Conservation (phyloP, 495 filamentous ascomycete species). For the Penicillium cataractarum region DNA sequence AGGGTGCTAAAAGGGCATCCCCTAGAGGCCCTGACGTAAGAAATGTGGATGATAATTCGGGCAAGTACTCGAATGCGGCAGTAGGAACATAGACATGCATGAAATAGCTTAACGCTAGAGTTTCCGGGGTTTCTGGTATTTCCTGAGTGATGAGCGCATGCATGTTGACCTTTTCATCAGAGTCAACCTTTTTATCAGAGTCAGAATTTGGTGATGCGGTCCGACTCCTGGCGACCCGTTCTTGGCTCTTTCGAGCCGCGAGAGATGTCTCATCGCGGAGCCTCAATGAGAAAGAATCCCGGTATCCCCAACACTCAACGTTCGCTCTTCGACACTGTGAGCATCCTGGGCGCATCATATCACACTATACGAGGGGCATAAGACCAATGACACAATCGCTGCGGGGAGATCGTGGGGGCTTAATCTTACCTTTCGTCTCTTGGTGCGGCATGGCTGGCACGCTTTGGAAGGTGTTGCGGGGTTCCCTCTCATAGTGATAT, state of each 20-base stretch:
- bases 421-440: slow-evolving; percentile 4
- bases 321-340: slow-evolving; percentile 5
- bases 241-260: neutral
- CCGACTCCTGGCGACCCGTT: neutral
- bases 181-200: neutral
- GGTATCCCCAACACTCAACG: slow-evolving; percentile 4
- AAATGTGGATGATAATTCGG: neutral
- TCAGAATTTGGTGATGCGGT: neutral
- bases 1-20: slow-evolving; percentile 3
- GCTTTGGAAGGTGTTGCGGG: slow-evolving; percentile 8
- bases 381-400: neutral
- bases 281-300: slow-evolving; percentile 1
- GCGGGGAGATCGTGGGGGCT: neutral
- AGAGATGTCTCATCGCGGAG: slow-evolving; percentile 10
- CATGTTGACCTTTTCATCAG: neutral
- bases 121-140: neutral
- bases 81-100: slow-evolving; percentile 4
- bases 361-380: neutral
- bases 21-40: neutral
- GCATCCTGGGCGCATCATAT: slow-evolving; percentile 2
- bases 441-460: slow-evolving; percentile 5
- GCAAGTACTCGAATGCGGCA: slow-evolving; percentile 2
- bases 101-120: neutral
- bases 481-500: slow-evolving; percentile 4
- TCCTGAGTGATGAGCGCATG: neutral